A percentile compares a stretch with the other conserved stretches of the same genome.
phyloP scores from a whole-genome alignment of 495 filamentous ascomycete species.

The Thermothielavioides terrestris region DNA sequence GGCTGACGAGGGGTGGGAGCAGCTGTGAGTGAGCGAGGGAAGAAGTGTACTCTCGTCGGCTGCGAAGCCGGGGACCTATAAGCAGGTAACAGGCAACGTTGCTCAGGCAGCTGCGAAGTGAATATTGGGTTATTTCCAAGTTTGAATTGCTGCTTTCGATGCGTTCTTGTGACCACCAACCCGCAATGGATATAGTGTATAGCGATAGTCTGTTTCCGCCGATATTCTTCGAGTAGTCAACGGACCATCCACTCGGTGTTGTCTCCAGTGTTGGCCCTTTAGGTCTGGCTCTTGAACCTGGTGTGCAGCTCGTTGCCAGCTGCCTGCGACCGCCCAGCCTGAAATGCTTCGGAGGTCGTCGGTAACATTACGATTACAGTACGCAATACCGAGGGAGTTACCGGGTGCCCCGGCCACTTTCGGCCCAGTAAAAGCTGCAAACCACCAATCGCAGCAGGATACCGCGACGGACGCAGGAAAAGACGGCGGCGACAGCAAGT shows the following conservation, averaged over 20 bases:
- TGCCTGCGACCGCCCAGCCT: neutral
- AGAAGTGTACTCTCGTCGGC: constrained; percentile 51
- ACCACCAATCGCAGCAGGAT: neutral
- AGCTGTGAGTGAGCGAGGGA: constrained; percentile 47
- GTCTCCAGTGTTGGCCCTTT: no score
- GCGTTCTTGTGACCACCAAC: neutral
- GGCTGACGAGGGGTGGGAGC: constrained; percentile 19
- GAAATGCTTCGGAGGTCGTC: no score
- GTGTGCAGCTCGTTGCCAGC: neutral
- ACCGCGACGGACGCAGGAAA: neutral
- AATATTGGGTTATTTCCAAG: no score
- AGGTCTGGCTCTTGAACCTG: no score
- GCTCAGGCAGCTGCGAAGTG: no score
- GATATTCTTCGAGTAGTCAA: no score
- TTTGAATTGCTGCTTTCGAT: no score
- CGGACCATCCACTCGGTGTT: no score
- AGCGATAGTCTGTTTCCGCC: neutral
- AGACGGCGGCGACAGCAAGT: constrained; percentile 1
- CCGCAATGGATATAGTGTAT: neutral
- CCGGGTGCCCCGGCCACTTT: no score
- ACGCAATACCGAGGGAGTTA: no score
- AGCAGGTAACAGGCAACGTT: no score
- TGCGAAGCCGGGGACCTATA: neutral
- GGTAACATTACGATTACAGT: no score
- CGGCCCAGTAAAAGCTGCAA: constrained; percentile 15